A percentile compares a stretch with the other conserved stretches of the same genome.
Conservation (phyloP, 2,329 filamentous ascomycete genomes). For the Fusarium siculi region DNA sequence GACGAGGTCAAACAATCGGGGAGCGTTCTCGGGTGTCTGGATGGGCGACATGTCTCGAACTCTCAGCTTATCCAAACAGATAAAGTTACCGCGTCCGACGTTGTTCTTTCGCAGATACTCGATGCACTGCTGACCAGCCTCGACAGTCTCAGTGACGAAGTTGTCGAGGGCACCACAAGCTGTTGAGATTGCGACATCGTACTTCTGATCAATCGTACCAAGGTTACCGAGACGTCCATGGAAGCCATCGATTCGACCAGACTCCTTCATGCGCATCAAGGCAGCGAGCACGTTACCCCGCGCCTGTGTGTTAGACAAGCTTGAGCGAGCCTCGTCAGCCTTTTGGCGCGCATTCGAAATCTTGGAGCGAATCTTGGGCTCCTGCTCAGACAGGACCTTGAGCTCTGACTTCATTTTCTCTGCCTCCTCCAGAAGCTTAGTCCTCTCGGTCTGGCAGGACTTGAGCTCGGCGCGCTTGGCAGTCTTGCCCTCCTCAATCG, state of each 20-base stretch:
- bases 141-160: constrained; percentile 95
- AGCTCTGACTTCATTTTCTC: constrained; percentile 78
- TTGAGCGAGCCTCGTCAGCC: constrained; percentile 93
- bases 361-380: constrained; percentile 83
- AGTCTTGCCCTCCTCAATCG: constrained; percentile 76
- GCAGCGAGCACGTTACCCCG: constrained; percentile 92
- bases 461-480: constrained; percentile 80
- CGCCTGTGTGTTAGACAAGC: constrained; percentile 88
- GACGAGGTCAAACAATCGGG: constrained; percentile 91
- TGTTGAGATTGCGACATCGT: constrained; percentile 98
- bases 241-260: constrained; percentile 96
- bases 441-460: constrained; percentile 78
- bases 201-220: constrained; percentile 91
- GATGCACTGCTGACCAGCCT: constrained; percentile 97
- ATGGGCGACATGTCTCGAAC: constrained; percentile 81
- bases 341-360: constrained; percentile 92
- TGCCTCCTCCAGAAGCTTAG: constrained; percentile 77
- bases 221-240: constrained; percentile 95
- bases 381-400: constrained; percentile 76
- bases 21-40: constrained; percentile 90
- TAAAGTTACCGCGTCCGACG: constrained; percentile 95
- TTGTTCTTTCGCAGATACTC: constrained; percentile 98
- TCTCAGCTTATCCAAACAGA: constrained; percentile 89
- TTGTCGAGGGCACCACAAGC: constrained; percentile 93
- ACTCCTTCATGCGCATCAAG: constrained; percentile 94